Evolutionary conservation across 2,329 filamentous ascomycete genomes (phyloP).

Genomic region (Chaetomium globosum): DNA sequence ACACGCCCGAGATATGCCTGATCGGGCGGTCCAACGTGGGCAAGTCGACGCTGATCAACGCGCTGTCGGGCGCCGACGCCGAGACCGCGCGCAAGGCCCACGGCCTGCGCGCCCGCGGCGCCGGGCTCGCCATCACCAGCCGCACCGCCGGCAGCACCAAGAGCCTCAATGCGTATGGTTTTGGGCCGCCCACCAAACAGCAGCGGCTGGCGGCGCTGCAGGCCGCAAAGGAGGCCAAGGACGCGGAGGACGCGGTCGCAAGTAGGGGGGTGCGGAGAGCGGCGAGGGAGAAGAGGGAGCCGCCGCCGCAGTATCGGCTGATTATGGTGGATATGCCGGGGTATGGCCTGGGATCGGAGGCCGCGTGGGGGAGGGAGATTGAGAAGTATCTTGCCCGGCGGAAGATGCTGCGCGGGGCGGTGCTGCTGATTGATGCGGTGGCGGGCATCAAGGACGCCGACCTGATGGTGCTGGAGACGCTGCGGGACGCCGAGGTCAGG

Average conservation of each 20-base stretch:
- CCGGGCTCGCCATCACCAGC: slow-evolving; percentile 56
- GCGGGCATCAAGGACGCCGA: slow-evolving; percentile 56
- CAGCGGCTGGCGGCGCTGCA: slow-evolving; percentile 21
- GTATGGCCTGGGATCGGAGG: slow-evolving; percentile 43
- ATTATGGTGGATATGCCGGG: slow-evolving; percentile 49
- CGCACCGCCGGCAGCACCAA: slow-evolving; percentile 56
- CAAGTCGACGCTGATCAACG: slow-evolving; percentile 87
- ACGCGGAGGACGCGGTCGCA: neutral
- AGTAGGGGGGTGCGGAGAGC: slow-evolving; percentile 32
- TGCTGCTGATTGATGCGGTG: slow-evolving; percentile 57
- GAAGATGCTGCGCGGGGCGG: slow-evolving; percentile 53
- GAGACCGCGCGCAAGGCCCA: slow-evolving; percentile 38
- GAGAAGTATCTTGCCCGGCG: slow-evolving; percentile 54
- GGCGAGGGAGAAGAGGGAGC: slow-evolving; percentile 38
- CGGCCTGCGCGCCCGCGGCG: slow-evolving; percentile 44
- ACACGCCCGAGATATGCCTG: slow-evolving; percentile 68
- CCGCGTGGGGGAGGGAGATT: slow-evolving; percentile 58
- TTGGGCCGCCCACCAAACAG: slow-evolving; percentile 48
- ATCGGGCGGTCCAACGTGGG: slow-evolving; percentile 88
- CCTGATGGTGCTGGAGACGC: slow-evolving; percentile 49
- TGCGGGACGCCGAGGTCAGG: slow-evolving; percentile 50
- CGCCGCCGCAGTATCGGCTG: slow-evolving; percentile 51
- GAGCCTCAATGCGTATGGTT: slow-evolving; percentile 59
- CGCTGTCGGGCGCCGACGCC: slow-evolving; percentile 59
- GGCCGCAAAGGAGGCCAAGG: slow-evolving; percentile 17